Conservation (phyloP, 441 rosid genomes). For the Eruca vesicaria region DNA sequence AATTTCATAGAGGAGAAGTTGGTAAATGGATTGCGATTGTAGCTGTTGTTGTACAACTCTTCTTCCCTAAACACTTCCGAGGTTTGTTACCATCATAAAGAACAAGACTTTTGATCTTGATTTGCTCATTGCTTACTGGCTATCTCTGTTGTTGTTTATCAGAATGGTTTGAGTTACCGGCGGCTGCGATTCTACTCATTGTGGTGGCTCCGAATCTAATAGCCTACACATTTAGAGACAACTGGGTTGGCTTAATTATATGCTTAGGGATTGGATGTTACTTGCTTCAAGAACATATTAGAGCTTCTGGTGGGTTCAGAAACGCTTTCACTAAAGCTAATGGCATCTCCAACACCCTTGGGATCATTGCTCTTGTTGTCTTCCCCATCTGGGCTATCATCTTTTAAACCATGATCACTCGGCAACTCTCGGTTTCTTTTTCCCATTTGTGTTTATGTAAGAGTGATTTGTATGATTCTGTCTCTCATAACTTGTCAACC, state of each 20-base stretch:
- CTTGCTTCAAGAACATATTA: constrained; percentile 48
- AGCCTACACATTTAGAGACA: constrained; percentile 50
- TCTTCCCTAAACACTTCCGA: constrained; percentile 41
- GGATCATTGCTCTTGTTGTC: constrained; percentile 44
- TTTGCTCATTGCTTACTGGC: background rate
- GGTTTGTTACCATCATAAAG: constrained; percentile 42
- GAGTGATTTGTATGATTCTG: background rate
- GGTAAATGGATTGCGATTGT: background rate
- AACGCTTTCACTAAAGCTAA: constrained; percentile 69
- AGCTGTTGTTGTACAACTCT: background rate
- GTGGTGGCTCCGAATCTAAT: constrained; percentile 74
- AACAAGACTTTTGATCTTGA: background rate
- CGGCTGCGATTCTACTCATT: constrained; percentile 21
- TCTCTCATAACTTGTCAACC: background rate
- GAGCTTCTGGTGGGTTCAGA: constrained; percentile 81
- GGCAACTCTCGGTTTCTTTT: background rate
- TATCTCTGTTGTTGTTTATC: background rate
- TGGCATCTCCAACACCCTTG: constrained; percentile 76
- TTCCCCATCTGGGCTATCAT: constrained; percentile 55
- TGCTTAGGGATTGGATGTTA: background rate
- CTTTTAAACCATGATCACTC: constrained; percentile 13
- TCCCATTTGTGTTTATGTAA: background rate
- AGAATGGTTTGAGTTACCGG: constrained; percentile 75
- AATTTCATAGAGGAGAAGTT: constrained; percentile 61
- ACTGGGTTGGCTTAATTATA: constrained; percentile 58